Evolutionary conservation across 306 rosid species (phyloP).

Genomic region (Prinsepia uniflora): DNA sequence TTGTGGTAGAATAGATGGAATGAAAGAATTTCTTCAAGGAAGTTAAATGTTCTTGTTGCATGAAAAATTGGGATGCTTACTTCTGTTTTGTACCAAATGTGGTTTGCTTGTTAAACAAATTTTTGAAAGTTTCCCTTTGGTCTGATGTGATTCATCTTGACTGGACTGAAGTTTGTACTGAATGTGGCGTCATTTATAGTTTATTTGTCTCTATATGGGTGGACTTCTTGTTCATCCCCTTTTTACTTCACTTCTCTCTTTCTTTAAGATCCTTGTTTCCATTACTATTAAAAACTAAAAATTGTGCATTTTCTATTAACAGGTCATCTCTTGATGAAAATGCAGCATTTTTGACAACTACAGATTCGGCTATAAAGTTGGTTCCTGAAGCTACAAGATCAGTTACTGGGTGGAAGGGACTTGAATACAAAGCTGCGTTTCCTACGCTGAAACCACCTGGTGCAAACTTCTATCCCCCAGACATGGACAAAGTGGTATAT

Average conservation of each 20-base stretch:
- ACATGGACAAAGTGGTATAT: slow-evolving; percentile 86
- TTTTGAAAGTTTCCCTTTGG: neutral
- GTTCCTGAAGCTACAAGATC: slow-evolving; percentile 61
- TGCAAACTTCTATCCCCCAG: slow-evolving; percentile 95
- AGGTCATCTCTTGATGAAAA: slow-evolving; percentile 89
- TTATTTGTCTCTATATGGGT: neutral
- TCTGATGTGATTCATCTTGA: neutral
- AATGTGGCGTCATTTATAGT: neutral
- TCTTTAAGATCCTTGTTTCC: neutral
- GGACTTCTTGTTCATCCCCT: neutral
- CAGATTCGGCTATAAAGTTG: slow-evolving; percentile 75
- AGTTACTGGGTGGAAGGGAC: slow-evolving; percentile 75
- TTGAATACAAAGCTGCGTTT: slow-evolving; percentile 81
- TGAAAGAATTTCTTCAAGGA: neutral
- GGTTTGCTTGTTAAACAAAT: neutral
- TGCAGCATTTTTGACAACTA: slow-evolving; percentile 78
- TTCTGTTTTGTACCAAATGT: neutral
- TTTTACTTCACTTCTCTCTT: neutral
- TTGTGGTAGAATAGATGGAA: neutral
- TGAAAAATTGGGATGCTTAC: neutral
- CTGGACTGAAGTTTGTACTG: neutral
- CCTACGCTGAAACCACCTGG: slow-evolving; percentile 73
- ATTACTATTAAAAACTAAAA: neutral
- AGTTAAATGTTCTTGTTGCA: neutral
- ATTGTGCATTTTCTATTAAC: slow-evolving; percentile 30